These are phyloP conservation scores for Hordeum pubiflorum DNA, from an alignment of 202 grass and related monocot genomes.

Conservation along the genomic window DNA sequence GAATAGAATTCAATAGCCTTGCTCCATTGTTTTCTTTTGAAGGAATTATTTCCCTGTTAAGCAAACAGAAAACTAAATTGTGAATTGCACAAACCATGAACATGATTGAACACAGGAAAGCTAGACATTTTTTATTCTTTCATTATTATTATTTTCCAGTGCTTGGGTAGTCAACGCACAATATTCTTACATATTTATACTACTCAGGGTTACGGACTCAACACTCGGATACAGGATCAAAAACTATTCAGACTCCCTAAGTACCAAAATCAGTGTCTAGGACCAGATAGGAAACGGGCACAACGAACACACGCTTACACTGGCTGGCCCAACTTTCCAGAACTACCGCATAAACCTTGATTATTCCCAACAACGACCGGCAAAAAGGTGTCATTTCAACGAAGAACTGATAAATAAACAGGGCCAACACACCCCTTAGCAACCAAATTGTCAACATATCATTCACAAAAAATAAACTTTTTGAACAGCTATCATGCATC, in stretches of 20 bases:
- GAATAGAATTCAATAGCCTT: conserved; percentile 85
- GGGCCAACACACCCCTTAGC: not conserved
- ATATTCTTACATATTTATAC: not conserved
- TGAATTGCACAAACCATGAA: not conserved
- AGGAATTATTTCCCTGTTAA: conserved; percentile 83
- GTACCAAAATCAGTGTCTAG: not conserved
- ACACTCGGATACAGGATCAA: not conserved
- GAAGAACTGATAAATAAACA: conserved; percentile 3
- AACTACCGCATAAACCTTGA: not conserved
- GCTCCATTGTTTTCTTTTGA: conserved; percentile 71
- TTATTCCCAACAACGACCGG: not conserved
- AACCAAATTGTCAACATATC: not conserved
- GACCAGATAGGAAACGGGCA: not conserved
- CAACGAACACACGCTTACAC: not conserved
- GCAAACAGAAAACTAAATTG: not conserved
- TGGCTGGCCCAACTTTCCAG: not conserved
- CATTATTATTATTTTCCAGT: not conserved
- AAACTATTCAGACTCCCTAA: not conserved
- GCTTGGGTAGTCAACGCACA: not conserved
- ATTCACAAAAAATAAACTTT: not conserved
- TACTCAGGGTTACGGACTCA: not conserved
- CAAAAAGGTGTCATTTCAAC: not conserved
- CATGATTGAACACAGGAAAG: not conserved
- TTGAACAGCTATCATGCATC: conserved; percentile 3
- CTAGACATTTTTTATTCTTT: not conserved